Base-by-base conservation (phyloP, 345 rosid genomes). In the Mallotus nudiflorus region DNA sequence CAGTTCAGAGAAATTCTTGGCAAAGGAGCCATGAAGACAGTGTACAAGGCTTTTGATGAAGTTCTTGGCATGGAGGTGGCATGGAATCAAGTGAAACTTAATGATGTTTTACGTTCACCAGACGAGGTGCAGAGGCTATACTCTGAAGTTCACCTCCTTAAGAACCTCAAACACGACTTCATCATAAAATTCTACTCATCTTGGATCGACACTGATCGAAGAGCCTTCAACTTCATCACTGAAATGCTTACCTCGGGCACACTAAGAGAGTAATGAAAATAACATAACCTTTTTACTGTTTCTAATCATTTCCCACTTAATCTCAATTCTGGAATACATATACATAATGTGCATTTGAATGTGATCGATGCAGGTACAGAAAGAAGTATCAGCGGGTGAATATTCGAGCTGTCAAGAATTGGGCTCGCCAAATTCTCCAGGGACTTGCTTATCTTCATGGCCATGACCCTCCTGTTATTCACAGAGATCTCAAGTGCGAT, bases 401-500 rank as follows among this genome's bases (percentile, higher is more conserved):
- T 80, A 94, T 94, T 48, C 76, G 81, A 45, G 96, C 96, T 54
- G 73, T 91, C 27, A 94, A 94, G 85, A 88, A 78, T 76, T 94
- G 98, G 98, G 85, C 96, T 5, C 87, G 91, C 56, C 98, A 94
- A 80, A 89, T 91, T 67, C 87, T 91, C 16, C 79, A 48, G 6
- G 98, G 97, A 53, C 90, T 94, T 59, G 91, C 66, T 33, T 85
- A 88, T 72, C 76, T 94, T 5, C 96, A 89, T 39, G 82, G 89
- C 62, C 90, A 86, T 68, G 93, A 94, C 19, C 98, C 97, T 64
- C 96, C 96, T 10, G 98, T 93, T 66, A 91, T 93, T 56, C 98
- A 93, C 68, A 81, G 98, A 77, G 98, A 93, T 72, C 93, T 93
- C 68, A 93, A 94, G 80, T 91, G 98, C 15, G 97, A 91, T 62